phyloP scores from a whole-genome alignment of 495 filamentous ascomycete species.

The Elasticomyces elasticus region DNA sequence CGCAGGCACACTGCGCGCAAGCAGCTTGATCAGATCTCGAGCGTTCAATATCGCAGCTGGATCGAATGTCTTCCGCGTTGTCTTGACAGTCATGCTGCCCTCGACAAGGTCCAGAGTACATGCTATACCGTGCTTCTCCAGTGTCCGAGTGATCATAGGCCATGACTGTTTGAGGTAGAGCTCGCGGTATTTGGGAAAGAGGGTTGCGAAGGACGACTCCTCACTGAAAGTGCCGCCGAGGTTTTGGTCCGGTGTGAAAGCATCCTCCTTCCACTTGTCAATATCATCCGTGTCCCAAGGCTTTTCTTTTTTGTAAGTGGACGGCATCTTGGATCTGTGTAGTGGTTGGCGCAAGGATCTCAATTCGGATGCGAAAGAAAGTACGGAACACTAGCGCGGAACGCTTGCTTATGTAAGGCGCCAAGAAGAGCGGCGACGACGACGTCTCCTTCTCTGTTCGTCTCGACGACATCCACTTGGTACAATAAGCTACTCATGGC shows the following conservation, averaged over 20 bases:
- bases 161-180: constrained; percentile 85
- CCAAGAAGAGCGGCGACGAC: no score
- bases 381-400: no score
- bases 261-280: constrained; percentile 91
- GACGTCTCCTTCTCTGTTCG: no score
- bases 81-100: constrained; percentile 91
- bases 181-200: constrained; percentile 98
- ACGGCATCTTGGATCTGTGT: constrained; percentile 55
- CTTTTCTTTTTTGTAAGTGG: constrained; percentile 87
- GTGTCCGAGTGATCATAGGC: constrained; percentile 67
- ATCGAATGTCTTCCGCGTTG: constrained; percentile 89
- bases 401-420: no score
- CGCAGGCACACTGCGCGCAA: constrained; percentile 84
- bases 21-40: constrained; percentile 83
- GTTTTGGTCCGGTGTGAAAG: constrained; percentile 81
- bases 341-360: constrained; percentile 1
- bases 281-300: constrained; percentile 97
- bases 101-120: constrained; percentile 91
- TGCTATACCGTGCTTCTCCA: constrained; percentile 73
- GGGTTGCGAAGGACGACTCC: constrained; percentile 80
- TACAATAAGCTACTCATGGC: background rate
- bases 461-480: background rate
- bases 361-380: background rate
- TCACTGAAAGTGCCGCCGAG: constrained; percentile 75
- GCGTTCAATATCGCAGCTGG: constrained; percentile 91